Evolutionary conservation across 768 basidiomycete species (phyloP).

Genomic region (Dacryopinax primogenitus): DNA sequence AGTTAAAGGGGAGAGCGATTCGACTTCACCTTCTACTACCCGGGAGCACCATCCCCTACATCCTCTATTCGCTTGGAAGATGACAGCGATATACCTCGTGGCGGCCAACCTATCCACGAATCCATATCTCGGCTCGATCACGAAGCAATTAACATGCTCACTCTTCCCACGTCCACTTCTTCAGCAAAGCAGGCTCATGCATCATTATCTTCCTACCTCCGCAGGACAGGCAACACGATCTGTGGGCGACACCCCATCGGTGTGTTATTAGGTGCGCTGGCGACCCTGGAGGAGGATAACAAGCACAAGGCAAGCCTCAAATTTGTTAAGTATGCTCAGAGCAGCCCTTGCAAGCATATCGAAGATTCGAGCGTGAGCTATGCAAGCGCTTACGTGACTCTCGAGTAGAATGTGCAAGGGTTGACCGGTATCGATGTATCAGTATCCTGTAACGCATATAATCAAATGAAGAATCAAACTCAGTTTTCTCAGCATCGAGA

Average conservation of each 20-base stretch:
- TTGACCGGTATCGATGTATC: not conserved
- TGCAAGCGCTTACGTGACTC: conserved; percentile 65
- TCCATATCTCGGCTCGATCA: conserved; percentile 78
- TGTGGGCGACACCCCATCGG: conserved; percentile 96
- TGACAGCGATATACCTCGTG: conserved; percentile 8
- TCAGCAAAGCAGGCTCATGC: conserved; percentile 44
- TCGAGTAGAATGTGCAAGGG: not conserved
- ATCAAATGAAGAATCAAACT: not conserved
- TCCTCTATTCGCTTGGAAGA: not conserved
- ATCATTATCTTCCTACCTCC: conserved; percentile 54
- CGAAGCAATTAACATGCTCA: conserved; percentile 67
- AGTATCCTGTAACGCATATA: not conserved
- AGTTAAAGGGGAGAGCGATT: conserved; percentile 69
- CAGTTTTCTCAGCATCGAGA: not conserved
- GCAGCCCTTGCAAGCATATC: conserved; percentile 53
- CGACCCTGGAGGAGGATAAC: conserved; percentile 38
- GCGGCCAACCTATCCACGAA: conserved; percentile 51
- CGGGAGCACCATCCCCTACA: conserved; percentile 39
- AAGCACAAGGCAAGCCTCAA: conserved; percentile 33
- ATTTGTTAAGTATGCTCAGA: conserved; percentile 93
- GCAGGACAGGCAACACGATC: conserved; percentile 80
- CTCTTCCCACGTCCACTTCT: conserved; percentile 34
- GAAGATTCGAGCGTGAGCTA: conserved; percentile 91
- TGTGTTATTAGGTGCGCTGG: conserved; percentile 68
- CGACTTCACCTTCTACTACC: conserved; percentile 78